A percentile compares a stretch with the other conserved stretches of the same genome.
These are phyloP conservation scores for Cladophialophora exuberans DNA, from an alignment of 2,329 filamentous ascomycete genomes.

Conservation along the genomic window DNA sequence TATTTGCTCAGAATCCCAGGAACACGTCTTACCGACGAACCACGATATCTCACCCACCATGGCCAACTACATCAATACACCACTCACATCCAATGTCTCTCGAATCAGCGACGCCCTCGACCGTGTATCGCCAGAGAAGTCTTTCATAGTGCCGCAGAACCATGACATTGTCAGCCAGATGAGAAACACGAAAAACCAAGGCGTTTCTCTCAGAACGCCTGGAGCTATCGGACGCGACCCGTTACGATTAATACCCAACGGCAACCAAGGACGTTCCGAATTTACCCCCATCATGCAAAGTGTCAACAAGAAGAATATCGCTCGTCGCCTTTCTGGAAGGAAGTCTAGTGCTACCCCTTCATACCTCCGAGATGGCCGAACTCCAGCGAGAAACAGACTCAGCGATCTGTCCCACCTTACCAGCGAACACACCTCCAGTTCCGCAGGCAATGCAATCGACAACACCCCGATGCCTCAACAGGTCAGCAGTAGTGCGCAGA, in stretches of 20 bases:
- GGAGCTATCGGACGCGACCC: constrained; percentile 69
- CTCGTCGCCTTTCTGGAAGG: constrained; percentile 64
- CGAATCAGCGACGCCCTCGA: constrained; percentile 71
- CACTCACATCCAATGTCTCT: constrained; percentile 85
- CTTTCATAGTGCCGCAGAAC: constrained; percentile 81
- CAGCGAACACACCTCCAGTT: constrained; percentile 65
- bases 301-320: constrained; percentile 68
- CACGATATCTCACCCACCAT: constrained; percentile 53
- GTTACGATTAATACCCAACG: constrained; percentile 70
- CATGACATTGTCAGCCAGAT: constrained; percentile 77
- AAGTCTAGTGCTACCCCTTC: constrained; percentile 68
- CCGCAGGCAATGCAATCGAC: constrained; percentile 63
- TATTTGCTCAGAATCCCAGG: background rate
- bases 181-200: constrained; percentile 62
- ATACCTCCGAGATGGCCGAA: constrained; percentile 66
- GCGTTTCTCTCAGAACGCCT: constrained; percentile 71
- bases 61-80: constrained; percentile 78
- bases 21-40: background rate
- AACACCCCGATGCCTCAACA: constrained; percentile 76
- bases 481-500: constrained; percentile 79
- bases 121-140: constrained; percentile 77
- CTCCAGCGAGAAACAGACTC: constrained; percentile 73
- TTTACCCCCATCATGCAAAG: constrained; percentile 93
- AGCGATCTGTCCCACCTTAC: constrained; percentile 73
- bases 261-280: constrained; percentile 64